Evolutionary conservation across 1,139 yeast genomes (phyloP).

Genomic region (Eremothecium cymbalariae): DNA sequence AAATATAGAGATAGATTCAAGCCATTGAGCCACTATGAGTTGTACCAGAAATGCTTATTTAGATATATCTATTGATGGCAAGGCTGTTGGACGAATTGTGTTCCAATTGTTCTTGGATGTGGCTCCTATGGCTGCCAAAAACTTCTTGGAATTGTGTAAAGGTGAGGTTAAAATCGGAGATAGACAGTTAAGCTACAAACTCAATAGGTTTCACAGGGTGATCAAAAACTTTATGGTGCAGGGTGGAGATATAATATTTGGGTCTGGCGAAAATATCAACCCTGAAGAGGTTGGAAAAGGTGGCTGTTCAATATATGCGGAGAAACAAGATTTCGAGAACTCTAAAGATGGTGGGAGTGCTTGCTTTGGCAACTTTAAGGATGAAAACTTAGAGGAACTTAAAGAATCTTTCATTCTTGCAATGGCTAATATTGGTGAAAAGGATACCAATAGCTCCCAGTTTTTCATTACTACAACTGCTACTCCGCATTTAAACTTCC

Average conservation of each 20-base stretch:
- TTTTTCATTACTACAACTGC: conserved; percentile 71
- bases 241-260: conserved; percentile 54
- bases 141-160: conserved; percentile 43
- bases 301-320: conserved; percentile 41
- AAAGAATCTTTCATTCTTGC: conserved; percentile 49
- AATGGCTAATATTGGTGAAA: conserved; percentile 61
- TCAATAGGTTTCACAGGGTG: conserved; percentile 55
- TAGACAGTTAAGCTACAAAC: conserved; percentile 34
- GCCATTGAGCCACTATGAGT: too few species aligned
- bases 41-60: conserved; percentile 37
- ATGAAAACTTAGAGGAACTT: conserved; percentile 48
- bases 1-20: too few species aligned
- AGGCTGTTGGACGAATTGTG: conserved; percentile 54
- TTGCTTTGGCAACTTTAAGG: conserved; percentile 41
- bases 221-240: conserved; percentile 75
- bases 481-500: conserved; percentile 64
- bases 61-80: conserved; percentile 47
- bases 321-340: conserved; percentile 21
- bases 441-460: conserved; percentile 59
- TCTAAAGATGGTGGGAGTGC: conserved; percentile 10
- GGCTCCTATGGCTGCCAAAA: conserved; percentile 55
- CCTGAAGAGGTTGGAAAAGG: conserved; percentile 44
- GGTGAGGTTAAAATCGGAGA: conserved; percentile 33
- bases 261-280: conserved; percentile 29
- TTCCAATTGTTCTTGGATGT: conserved; percentile 41